phyloP scores from a whole-genome alignment of 768 basidiomycete genomes.

The Pseudohyphozyma bogoriensis region DNA sequence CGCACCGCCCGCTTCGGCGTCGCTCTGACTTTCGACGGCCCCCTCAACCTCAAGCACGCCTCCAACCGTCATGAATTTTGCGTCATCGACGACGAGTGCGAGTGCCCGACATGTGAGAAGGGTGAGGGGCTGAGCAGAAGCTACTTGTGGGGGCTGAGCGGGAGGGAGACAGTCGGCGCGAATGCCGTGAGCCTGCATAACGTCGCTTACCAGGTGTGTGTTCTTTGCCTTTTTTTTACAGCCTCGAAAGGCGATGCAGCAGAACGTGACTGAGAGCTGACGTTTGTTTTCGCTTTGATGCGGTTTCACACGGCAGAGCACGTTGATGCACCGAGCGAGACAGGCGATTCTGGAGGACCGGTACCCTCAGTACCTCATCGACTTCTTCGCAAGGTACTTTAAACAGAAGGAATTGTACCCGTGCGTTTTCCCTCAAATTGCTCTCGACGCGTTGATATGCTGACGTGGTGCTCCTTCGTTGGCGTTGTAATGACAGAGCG shows the following conservation, averaged over 20 bases:
- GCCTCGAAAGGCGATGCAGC: background rate
- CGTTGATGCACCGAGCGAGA: constrained; percentile 69
- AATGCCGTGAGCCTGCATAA: constrained; percentile 44
- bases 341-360: constrained; percentile 66
- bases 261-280: background rate
- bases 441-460: too few species aligned
- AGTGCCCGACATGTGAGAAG: constrained; percentile 70
- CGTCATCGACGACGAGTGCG: constrained; percentile 65
- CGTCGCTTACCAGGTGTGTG: constrained; percentile 14
- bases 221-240: background rate
- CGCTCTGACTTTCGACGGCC: constrained; percentile 69
- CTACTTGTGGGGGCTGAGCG: constrained; percentile 61
- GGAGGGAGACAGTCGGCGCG: constrained; percentile 74
- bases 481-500: constrained; percentile 36
- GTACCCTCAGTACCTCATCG: constrained; percentile 65
- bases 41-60: constrained; percentile 64
- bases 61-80: constrained; percentile 60
- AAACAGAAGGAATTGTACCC: constrained; percentile 54
- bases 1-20: constrained; percentile 85
- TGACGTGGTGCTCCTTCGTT: background rate
- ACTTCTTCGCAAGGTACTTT: constrained; percentile 71
- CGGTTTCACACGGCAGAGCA: background rate
- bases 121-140: constrained; percentile 54
- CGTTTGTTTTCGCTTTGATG: background rate
- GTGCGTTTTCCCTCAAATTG: constrained; percentile 4